Evolutionary conservation across 2,329 filamentous ascomycete genomes (phyloP), one percentile per base, ranked within the genome.

Genomic region (Hymenoscyphus scutula): DNA sequence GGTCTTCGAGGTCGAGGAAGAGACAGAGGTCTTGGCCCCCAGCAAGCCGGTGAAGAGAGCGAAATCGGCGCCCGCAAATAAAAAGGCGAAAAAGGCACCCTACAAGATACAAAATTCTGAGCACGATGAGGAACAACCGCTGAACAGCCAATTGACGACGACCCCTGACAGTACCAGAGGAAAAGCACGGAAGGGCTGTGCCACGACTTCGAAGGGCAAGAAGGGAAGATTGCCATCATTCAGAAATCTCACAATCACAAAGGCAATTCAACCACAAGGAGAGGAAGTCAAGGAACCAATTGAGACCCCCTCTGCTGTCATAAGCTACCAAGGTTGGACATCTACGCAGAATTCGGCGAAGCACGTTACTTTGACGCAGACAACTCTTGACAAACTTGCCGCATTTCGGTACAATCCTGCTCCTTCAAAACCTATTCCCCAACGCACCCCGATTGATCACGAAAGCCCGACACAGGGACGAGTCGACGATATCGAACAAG

Each of bases 291-390:
- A 65, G n/a, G 6, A 57, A 27, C 1, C 11, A 5, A 32, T 53
- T 8, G 5, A 23, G 8, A 17, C 58, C 2, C 41, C n/a, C 11
- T 56, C 56, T 13, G 27, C 66, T 32, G 56, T 68, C 27, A 65
- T 64, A 5, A 66, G 55, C 19, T 56, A 67, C 61, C 66, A 63
- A 56, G 67, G 67, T 29, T 72, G 66, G 59, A 69, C 65, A 25
- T 70, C 69, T 38, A 72, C 72, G n/a, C 66, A 73, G 64, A 65
- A 71, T 41, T 51, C 58, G 29, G 63, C 70, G 7, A 72, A 68
- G 34, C 25, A n/a, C 29, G 64, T 58, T 48, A 54, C 45, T 23
- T 37, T 70, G 15, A 60, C 65, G 5, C 62, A 69, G 57, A 72
- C 71, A 10, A 72, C 71, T 13, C 32, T 72, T 3, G 67, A 72